These are phyloP conservation scores for Pseudopyricularia javanii DNA, from an alignment of 2,329 filamentous ascomycete species.

Conservation along the genomic window DNA sequence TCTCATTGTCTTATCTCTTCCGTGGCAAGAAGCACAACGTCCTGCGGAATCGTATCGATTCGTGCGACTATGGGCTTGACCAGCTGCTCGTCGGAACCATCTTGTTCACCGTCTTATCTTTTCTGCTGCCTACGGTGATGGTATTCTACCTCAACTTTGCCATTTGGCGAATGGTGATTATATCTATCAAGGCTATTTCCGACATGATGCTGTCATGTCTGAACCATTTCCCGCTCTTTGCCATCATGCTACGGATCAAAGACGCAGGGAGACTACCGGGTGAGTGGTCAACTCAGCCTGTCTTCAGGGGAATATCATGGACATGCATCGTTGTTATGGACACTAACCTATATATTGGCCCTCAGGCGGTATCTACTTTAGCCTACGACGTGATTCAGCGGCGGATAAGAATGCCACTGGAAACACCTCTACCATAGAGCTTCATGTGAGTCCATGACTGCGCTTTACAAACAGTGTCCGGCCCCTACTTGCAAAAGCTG, in stretches of 20 bases:
- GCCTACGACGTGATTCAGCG: slow-evolving; percentile 61
- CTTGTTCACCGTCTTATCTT: slow-evolving; percentile 88
- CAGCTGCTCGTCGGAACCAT: slow-evolving; percentile 94
- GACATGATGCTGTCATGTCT: slow-evolving; percentile 88
- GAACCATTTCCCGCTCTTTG: slow-evolving; percentile 96
- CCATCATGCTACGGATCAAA: slow-evolving; percentile 89
- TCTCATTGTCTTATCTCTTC: slow-evolving; percentile 97
- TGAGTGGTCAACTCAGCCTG: slow-evolving; percentile 17
- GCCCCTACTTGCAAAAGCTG: neutral
- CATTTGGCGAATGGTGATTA: slow-evolving; percentile 86
- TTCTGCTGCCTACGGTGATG: slow-evolving; percentile 83
- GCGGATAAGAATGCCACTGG: slow-evolving; percentile 26
- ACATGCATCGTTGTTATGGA: no score
- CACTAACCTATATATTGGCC: neutral
- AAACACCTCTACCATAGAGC: slow-evolving; percentile 65
- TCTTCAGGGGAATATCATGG: neutral
- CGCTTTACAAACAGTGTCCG: neutral
- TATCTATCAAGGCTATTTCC: slow-evolving; percentile 78
- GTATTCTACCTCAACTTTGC: slow-evolving; percentile 98
- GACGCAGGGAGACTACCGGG: slow-evolving; percentile 82
- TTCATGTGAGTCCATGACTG: slow-evolving; percentile 51
- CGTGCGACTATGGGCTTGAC: slow-evolving; percentile 96
- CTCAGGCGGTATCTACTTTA: slow-evolving; percentile 73
- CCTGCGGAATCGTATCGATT: slow-evolving; percentile 92
- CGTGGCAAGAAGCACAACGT: slow-evolving; percentile 97